Evolutionary conservation across 768 basidiomycete genomes (phyloP).

Genomic region (Psilocybe cyanescens): DNA sequence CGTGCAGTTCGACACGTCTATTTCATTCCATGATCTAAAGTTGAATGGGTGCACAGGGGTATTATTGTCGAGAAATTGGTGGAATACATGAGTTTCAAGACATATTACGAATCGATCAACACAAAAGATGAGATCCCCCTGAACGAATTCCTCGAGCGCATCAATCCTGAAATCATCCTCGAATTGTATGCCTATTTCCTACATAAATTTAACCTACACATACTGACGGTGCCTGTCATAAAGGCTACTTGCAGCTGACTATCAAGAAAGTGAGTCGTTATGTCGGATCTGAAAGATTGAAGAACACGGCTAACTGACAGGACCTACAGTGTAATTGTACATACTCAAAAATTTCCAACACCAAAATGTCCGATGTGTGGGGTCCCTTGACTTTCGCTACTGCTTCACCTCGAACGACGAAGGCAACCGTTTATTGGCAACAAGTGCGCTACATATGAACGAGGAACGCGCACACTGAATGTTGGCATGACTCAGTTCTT

Average conservation of each 20-base stretch:
- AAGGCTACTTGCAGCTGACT: slow-evolving; percentile 67
- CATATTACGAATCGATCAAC: slow-evolving; percentile 70
- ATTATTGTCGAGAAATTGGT: slow-evolving; percentile 86
- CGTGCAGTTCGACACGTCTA: background rate
- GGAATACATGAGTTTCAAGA: slow-evolving; percentile 89
- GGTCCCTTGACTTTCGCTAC: background rate
- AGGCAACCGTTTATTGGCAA: background rate
- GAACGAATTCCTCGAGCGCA: slow-evolving; percentile 78
- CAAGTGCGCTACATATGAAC: too few species aligned
- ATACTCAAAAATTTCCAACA: too few species aligned
- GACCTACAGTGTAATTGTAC: background rate
- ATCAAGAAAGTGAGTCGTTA: slow-evolving; percentile 55
- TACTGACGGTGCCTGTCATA: background rate
- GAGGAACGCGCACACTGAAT: too few species aligned
- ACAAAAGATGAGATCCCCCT: slow-evolving; percentile 79
- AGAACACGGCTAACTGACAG: background rate
- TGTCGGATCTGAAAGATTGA: background rate
- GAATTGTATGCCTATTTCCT: slow-evolving; percentile 73
- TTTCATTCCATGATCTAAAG: background rate
- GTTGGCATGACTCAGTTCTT: too few species aligned
- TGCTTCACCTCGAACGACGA: background rate
- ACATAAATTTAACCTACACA: too few species aligned
- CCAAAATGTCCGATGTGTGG: background rate
- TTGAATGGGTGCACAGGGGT: slow-evolving; percentile 37
- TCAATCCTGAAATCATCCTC: slow-evolving; percentile 85